phyloP scores from a whole-genome alignment of 768 basidiomycete genomes.

The Leccinum variicolor region DNA sequence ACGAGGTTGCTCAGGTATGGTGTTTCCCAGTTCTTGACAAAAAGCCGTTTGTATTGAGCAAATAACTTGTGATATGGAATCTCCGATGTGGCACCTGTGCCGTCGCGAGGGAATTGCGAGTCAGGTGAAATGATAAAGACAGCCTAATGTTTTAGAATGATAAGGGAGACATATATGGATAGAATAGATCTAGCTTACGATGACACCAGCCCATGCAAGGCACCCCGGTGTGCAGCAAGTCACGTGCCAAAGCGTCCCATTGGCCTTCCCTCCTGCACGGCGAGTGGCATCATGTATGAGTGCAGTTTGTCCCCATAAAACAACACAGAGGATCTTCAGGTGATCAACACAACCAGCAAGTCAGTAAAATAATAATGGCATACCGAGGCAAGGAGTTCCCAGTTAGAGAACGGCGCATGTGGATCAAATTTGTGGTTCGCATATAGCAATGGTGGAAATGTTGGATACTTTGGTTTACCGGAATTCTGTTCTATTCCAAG shows the following conservation, averaged over 20 bases:
- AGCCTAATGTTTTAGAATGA: not conserved
- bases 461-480: not conserved
- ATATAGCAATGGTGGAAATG: not conserved
- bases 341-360: not conserved
- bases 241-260: not conserved
- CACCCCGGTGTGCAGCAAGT: not conserved
- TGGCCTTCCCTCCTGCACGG: not conserved
- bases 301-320: not conserved
- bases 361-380: not conserved
- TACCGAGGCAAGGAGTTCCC: not conserved
- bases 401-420: not conserved
- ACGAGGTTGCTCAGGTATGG: not conserved
- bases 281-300: not conserved
- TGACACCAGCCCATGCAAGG: not conserved
- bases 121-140: not conserved
- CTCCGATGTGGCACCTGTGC: not conserved
- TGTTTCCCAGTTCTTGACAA: not conserved
- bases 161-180: not conserved
- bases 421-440: not conserved
- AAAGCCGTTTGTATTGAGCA: not conserved
- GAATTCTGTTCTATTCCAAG: not conserved
- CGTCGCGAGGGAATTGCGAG: not conserved
- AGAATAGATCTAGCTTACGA: not conserved
- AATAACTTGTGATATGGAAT: not conserved
- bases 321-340: not conserved